A percentile compares a stretch with the other conserved stretches of the same genome.
Evolutionary conservation across 768 basidiomycete genomes (phyloP).

Genomic region (Suillus hirtellus): DNA sequence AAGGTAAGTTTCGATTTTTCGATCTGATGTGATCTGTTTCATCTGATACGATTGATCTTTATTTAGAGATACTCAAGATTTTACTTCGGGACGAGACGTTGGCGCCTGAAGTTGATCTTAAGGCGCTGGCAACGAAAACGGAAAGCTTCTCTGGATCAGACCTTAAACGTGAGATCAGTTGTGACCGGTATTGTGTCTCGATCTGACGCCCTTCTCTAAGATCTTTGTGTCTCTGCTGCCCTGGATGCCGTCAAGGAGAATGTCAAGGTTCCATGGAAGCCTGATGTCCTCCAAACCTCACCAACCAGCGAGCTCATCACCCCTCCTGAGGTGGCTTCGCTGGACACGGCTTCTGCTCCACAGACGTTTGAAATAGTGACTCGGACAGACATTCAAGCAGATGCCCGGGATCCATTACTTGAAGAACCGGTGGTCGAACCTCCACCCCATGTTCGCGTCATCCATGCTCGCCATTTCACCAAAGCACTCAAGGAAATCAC

Average conservation of each 20-base stretch:
- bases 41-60: conserved; percentile 7
- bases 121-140: conserved; percentile 64
- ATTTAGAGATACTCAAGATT: conserved; percentile 82
- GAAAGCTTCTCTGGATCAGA: conserved; percentile 93
- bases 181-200: background rate
- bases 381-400: conserved; percentile 1
- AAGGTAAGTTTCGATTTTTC: conserved; percentile 52
- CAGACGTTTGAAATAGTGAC: conserved; percentile 9
- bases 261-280: conserved; percentile 76
- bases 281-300: conserved; percentile 15
- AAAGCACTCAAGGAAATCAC: conserved; percentile 89
- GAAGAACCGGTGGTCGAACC: conserved; percentile 1
- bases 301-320: background rate
- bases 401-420: conserved; percentile 12
- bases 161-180: conserved; percentile 72
- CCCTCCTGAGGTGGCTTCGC: conserved; percentile 9
- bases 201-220: conserved; percentile 39
- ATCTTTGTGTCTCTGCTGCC: conserved; percentile 91
- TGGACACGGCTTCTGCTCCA: conserved; percentile 9
- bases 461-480: conserved; percentile 67
- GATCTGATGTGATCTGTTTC: conserved; percentile 3
- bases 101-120: conserved; percentile 61
- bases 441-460: conserved; percentile 35
- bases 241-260: conserved; percentile 88
- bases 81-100: conserved; percentile 79